Evolutionary conservation across 495 filamentous ascomycete genomes (phyloP).

Genomic region (Echria macrotheca): DNA sequence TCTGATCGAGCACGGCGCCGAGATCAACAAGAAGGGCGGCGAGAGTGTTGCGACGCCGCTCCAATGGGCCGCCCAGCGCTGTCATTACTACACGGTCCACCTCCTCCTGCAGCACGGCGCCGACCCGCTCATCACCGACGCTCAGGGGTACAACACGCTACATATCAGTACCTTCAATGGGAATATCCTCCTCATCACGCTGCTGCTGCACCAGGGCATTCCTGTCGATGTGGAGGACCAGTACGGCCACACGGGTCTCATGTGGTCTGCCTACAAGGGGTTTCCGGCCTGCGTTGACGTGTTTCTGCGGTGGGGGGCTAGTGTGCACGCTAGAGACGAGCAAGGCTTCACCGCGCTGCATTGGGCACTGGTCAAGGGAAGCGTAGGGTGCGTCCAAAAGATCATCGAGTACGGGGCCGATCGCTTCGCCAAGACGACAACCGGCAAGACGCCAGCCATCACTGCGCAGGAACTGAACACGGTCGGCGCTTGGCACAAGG

Average conservation of each 20-base stretch:
- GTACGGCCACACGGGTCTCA: constrained; percentile 84
- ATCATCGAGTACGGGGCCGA: constrained; percentile 92
- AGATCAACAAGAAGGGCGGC: constrained; percentile 91
- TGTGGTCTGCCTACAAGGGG: constrained; percentile 99
- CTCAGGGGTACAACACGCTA: constrained; percentile 93
- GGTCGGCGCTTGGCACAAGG: constrained; percentile 70
- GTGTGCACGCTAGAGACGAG: constrained; percentile 84
- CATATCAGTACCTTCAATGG: constrained; percentile 96
- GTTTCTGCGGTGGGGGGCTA: constrained; percentile 91
- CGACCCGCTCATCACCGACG: constrained; percentile 81
- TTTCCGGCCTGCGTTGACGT: constrained; percentile 86
- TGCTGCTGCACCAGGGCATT: constrained; percentile 84
- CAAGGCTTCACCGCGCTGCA: constrained; percentile 89
- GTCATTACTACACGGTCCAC: constrained; percentile 74
- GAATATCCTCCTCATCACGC: constrained; percentile 84
- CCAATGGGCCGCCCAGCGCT: constrained; percentile 94
- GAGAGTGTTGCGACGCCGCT: constrained; percentile 89
- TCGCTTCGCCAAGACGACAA: constrained; percentile 76
- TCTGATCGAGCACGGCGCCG: constrained; percentile 80
- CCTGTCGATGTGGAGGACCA: constrained; percentile 85
- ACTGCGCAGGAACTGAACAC: constrained; percentile 90
- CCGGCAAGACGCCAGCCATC: constrained; percentile 79
- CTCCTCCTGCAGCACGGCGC: constrained; percentile 81
- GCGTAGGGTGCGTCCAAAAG: constrained; percentile 78
- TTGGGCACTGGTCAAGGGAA: constrained; percentile 94